Evolutionary conservation across 441 rosid species (phyloP), one percentile per base, ranked within the genome.

Genomic region (Theobroma grandiflorum): DNA sequence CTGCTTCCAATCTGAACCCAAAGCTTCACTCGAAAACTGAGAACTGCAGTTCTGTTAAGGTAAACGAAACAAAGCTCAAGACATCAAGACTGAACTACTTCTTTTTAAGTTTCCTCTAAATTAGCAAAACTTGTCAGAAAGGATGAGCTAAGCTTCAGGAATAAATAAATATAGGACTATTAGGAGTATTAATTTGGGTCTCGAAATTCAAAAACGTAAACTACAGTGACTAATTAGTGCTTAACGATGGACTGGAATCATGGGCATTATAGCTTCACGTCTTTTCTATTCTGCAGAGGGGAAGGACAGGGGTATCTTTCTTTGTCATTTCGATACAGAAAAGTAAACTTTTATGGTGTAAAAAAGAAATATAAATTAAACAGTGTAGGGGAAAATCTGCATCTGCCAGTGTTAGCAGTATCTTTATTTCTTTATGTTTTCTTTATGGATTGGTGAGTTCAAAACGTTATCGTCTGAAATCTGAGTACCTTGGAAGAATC

Each of bases 11-110:
- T 69, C 59, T 80, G 8, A 83, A 82, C 45, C 83, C 83, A 15
- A 86, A 79, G 76, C 78, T 72, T 7, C 75, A 42, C 70, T 49
- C 89, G 37, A 71, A 73, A 42, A n/a, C 86, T 53, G 79, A 82
- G 43, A 80, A 50, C 75, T 43, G 49, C 84, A 73, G 55, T 78
- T 52, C 76, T 67, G 64, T 72, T 45, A 57, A 82, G 88, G 90
- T 88, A 65, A 40, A 64, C 43, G 7, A 67, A 73, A 53, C 63
- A 15, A 6, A 53, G 6, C 65, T 38, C 50, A n/a, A 55, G 31
- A 26, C 31, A 26, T 26, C 31, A 26, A 53, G 6, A 1, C 47
- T 52, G 12, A 42, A 16, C 75, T 71, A 72, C 64, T 37, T 6
- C 31, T 26, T 55, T 57, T 38, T 35, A 55, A 38, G 20, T 55